Conservation (phyloP, 2,329 filamentous ascomycete species). For the Rhinocladiella similis region DNA sequence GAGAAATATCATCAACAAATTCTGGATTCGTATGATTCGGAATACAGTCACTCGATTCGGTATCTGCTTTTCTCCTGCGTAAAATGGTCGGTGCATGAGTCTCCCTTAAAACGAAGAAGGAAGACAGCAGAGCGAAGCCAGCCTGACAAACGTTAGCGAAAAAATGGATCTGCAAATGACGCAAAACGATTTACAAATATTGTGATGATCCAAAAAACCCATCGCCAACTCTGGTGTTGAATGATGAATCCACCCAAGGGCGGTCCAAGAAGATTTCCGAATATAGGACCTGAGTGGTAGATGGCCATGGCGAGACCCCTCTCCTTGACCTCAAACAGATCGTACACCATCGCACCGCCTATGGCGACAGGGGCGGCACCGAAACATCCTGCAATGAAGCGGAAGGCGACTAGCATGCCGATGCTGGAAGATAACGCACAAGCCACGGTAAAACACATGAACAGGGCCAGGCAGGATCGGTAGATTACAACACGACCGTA, state of each 20-base stretch:
- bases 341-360: constrained; percentile 47
- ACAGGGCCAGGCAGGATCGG: constrained; percentile 57
- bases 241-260: constrained; percentile 41
- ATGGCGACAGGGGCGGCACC: constrained; percentile 55
- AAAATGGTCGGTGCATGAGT: constrained; percentile 49
- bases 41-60: constrained; percentile 43
- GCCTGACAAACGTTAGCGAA: constrained; percentile 39
- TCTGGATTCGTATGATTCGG: constrained; percentile 32
- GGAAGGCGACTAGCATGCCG: constrained; percentile 53
- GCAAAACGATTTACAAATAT: constrained; percentile 30
- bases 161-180: background rate
- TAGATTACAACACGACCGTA: constrained; percentile 62
- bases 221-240: constrained; percentile 34
- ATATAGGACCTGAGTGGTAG: constrained; percentile 39
- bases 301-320: constrained; percentile 41
- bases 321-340: constrained; percentile 47
- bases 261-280: constrained; percentile 40
- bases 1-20: constrained; percentile 39
- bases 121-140: constrained; percentile 30
- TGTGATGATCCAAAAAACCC: constrained; percentile 39
- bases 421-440: constrained; percentile 61
- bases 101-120: constrained; percentile 42
- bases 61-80: constrained; percentile 41
- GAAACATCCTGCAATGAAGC: constrained; percentile 54
- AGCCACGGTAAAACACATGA: constrained; percentile 63